Evolutionary conservation across 495 filamentous ascomycete species (phyloP), one percentile per base, ranked within the genome.

Genomic region (Penicillium canescens): DNA sequence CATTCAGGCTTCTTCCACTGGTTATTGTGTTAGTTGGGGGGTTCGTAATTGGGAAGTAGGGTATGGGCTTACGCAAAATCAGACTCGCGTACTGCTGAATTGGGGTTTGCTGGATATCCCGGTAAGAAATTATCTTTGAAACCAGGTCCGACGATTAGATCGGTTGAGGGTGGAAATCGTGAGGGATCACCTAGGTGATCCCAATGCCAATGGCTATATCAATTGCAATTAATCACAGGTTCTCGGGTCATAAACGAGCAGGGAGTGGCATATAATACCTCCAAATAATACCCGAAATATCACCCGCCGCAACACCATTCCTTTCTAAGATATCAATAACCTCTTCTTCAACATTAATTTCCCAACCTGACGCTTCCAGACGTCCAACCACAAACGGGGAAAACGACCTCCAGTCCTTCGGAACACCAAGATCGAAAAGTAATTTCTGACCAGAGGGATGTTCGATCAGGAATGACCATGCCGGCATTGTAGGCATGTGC

Each of bases 101-200:
- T 58, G 4, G 69, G 65, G 13, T 78, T 72, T 0, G 68, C 52
- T 0, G 84, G 84, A 42, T 78, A 82, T 0, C 76, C 82, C 0
- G 82, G 84, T 2, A 76, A 47, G 21, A 78, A 53, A 3, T 38
- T 31, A 0, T 69, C 60, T 36, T 77, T 81, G 57, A 83, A 79
- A 0, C 83, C 83, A 1, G 78, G 80, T 0, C 85, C 85, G 21
- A 86, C 76, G 13, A 85, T 66, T 0, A 88, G 57, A 1, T 72
- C 63, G 0, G 82, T 82, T 21, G 59, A 70, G 0, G 75, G 31
- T 1, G 73, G 77, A 54, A 87, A 86, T 2, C 56, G 73, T 0
- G 71, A 68, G 3, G 77, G 72, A 46, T 87, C 76, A 10, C 84
- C 85, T 8, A 70, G 72, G 59, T 88, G 86, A 57, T 87, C 85